Percentiles rank a stretch among this genome's conserved stretches.
These are phyloP conservation scores for Ganoderma boninense DNA, from an alignment of 1,284 basidiomycete genomes.

Conservation along the genomic window DNA sequence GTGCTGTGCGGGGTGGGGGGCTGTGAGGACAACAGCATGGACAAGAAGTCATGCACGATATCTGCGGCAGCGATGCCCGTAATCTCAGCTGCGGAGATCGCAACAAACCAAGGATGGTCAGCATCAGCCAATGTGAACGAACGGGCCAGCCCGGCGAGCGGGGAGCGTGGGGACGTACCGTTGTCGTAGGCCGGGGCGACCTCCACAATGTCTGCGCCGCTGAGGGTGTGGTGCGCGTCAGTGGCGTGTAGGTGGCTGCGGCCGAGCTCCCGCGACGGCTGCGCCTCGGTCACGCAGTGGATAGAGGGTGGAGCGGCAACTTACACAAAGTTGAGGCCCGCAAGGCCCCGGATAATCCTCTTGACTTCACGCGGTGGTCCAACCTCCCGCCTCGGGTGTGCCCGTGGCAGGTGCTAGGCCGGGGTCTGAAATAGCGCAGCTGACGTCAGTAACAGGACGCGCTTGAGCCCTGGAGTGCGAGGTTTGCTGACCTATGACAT, in stretches of 20 bases:
- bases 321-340: slow-evolving; percentile 81
- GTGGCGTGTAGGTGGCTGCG: slow-evolving; percentile 4
- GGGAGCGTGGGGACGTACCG: slow-evolving; percentile 43
- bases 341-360: slow-evolving; percentile 78
- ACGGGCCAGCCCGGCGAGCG: not conserved
- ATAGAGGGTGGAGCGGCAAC: slow-evolving; percentile 34
- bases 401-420: slow-evolving; percentile 83
- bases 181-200: slow-evolving; percentile 86
- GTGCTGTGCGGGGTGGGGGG: slow-evolving; percentile 39
- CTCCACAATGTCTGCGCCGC: slow-evolving; percentile 81
- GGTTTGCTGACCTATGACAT: slow-evolving; percentile 63
- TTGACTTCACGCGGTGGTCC: slow-evolving; percentile 86
- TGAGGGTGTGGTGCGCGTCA: slow-evolving; percentile 36
- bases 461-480: not conserved
- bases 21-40: slow-evolving; percentile 59
- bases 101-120: not conserved
- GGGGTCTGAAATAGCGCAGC: slow-evolving; percentile 58
- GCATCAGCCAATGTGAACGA: not conserved
- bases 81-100: slow-evolving; percentile 60
- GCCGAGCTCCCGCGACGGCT: not conserved
- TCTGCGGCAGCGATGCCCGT: slow-evolving; percentile 79
- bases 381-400: slow-evolving; percentile 86
- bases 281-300: not conserved
- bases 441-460: not conserved
- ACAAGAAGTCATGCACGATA: slow-evolving; percentile 74